Percentiles rank a stretch among this genome's conserved stretches.
phyloP scores from a whole-genome alignment of 164 flowering plant species.

The Macadamia tetraphylla region DNA sequence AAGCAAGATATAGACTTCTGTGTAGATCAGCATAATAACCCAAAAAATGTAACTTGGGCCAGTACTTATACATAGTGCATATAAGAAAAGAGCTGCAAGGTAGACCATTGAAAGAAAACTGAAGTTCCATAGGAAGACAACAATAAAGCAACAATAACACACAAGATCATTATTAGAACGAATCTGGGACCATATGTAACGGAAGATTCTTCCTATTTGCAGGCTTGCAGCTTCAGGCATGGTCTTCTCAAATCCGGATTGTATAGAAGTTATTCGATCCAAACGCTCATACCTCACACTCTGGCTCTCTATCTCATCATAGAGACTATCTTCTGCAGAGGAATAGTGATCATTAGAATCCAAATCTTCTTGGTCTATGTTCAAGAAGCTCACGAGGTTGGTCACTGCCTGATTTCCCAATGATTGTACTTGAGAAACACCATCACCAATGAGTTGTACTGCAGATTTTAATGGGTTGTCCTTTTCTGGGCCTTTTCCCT shows the following conservation, averaged over 20 bases:
- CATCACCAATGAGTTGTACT: constrained; percentile 84
- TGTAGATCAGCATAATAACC: constrained; percentile 85
- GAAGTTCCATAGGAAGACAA: constrained; percentile 95
- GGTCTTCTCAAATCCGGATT: constrained; percentile 50
- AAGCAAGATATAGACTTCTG: constrained; percentile 72
- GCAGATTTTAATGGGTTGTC: constrained; percentile 76
- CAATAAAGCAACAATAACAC: constrained; percentile 85
- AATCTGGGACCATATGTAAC: constrained; percentile 84
- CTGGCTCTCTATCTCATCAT: constrained; percentile 53
- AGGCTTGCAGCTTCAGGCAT: constrained; percentile 49
- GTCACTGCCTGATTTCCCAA: constrained; percentile 93
- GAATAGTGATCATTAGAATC: constrained; percentile 40
- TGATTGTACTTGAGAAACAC: constrained; percentile 96
- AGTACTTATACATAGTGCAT: constrained; percentile 89
- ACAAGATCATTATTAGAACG: constrained; percentile 86
- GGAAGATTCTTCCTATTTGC: constrained; percentile 67
- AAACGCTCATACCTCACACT: constrained; percentile 22
- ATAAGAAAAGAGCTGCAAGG: constrained; percentile 81
- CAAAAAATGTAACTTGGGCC: constrained; percentile 86
- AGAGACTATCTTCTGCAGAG: constrained; percentile 41
- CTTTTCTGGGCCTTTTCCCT: constrained; percentile 36
- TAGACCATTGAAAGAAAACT: constrained; percentile 94
- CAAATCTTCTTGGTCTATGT: constrained; percentile 54
- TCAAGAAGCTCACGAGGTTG: constrained; percentile 78
- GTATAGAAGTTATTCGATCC: constrained; percentile 53